phyloP scores from a whole-genome alignment of 164 flowering plant genomes.

The Nelumbo lutea region DNA sequence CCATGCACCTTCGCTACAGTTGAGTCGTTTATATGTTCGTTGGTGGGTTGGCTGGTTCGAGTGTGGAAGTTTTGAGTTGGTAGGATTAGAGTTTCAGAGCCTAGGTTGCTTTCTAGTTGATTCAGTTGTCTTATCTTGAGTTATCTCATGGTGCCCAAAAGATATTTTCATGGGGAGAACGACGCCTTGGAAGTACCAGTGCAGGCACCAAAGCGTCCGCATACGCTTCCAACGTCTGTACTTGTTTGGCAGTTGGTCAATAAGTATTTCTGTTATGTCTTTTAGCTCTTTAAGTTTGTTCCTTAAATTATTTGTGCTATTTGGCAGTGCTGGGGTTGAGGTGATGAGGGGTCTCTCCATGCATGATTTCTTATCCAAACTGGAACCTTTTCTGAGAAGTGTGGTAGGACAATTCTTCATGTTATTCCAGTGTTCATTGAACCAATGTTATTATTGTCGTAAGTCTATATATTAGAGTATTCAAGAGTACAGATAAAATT shows the following conservation, averaged over 20 bases:
- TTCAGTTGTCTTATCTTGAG: background rate
- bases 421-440: too few species aligned
- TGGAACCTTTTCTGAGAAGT: constrained; percentile 40
- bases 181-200: constrained; percentile 9
- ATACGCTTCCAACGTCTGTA: constrained; percentile 9
- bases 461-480: too few species aligned
- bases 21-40: background rate
- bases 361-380: constrained; percentile 16
- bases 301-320: constrained; percentile 2
- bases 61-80: background rate
- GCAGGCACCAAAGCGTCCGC: constrained; percentile 24
- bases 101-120: background rate
- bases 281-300: background rate
- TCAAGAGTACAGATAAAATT: too few species aligned
- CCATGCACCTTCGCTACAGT: constrained; percentile 19
- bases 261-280: background rate
- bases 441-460: too few species aligned
- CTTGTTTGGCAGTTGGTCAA: background rate
- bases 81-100: background rate
- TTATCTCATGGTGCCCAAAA: constrained; percentile 32
- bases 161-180: constrained; percentile 21
- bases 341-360: constrained; percentile 16
- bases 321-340: constrained; percentile 26
- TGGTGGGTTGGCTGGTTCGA: background rate
- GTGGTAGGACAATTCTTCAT: constrained; percentile 29